Base-by-base conservation (phyloP, 2,329 filamentous ascomycete species). In the Penicillium hesseltinei region DNA sequence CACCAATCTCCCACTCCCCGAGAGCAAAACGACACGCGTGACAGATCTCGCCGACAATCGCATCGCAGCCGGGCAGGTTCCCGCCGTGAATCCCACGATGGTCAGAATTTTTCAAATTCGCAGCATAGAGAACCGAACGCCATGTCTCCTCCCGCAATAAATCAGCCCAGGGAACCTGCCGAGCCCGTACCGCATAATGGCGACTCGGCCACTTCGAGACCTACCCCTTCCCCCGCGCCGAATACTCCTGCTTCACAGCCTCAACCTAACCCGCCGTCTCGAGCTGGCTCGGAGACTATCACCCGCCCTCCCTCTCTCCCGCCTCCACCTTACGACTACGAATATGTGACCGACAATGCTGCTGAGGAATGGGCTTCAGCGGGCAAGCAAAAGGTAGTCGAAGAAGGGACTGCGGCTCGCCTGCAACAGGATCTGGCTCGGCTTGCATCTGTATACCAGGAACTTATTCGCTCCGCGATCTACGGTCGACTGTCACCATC, bases 361-460 rank as follows among this genome's bases (percentile, higher is more conserved):
- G 73, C 94, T 50, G 77, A 80, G 33, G 76, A 79, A 31, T 97
- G 94, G 94, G 75, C 80, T 39, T 79, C 82, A 35, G 80, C 77
- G 45, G 90, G 89, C 31, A 87, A 86, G 55, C 81, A 87, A 60
- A 83, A 85, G 27, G 78, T 96, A 13, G 75, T 93, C 21, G 81
- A 85, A 23, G 81, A 84, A 65, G 89, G 88, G 25, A 73, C 82
- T 43, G 80, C 86, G 64, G 87, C 88, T 47, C 84, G 86, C 65
- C 77, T 84, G 36, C 83, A 88, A 62, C 85, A 89, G 63, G 88
- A 95, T 68, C 78, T 84, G 8, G 80, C 88, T 45, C 84, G 86
- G 56, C 78, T 96, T 38, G 86, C 88, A 31, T 83, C 83, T 15
- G 78, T 96, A 23, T 91, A 92, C 65, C 91, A 96, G 76, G 94